Evolutionary conservation across 78 protist species (phyloP), one percentile per base, ranked within the genome.

Genomic region (Protostelium mycophagum): DNA sequence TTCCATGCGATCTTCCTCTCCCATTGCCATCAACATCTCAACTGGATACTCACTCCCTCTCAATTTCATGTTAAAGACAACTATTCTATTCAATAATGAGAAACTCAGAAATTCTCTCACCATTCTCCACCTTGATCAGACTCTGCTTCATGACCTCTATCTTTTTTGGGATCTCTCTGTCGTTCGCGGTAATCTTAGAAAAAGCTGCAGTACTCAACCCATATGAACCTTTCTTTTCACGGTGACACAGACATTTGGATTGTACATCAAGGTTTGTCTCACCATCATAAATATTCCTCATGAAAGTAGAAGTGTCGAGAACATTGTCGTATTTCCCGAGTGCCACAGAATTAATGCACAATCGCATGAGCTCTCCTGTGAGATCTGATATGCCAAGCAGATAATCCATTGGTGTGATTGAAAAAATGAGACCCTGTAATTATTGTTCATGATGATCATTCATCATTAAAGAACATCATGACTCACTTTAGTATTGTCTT

Each of bases 331-430:
- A 16, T 51, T 51, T 5, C 5, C 73, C 73, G 73, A 51, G 73
- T 28, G 85, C 90, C 16, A 63, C 73, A 28, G 36, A 83, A 35
- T 90, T 90, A 39, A 92, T 93, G 28, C 88, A 28, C 86, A 86
- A 87, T 83, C 95, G 38, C 94, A 91, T 93, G 1, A 93, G 35
- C 36, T 93, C 95, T 37, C 95, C 95, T 16, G 91, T 87, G 31
- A 93, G 35, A 86, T 93, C 95, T 23, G 90, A 5, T 38, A 93
- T 25, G n/a, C 95, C 95, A 23, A 93, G 37, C 28, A 84, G 83
- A 87, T 89, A 93, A 31, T 93, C 95, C 83, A 89, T 91, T 36
- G 36, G 83, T 0, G 92, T 85, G 35, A 93, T 90, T 0, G 63
- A 25, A 63, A 91, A 91, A n/a, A 84, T 36, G 37, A 85, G 83